A percentile compares a stretch with the other conserved stretches of the same genome.
phyloP scores from a whole-genome alignment of 192 early-diverging fungal genomes.

The Umbelopsis vinacea region DNA sequence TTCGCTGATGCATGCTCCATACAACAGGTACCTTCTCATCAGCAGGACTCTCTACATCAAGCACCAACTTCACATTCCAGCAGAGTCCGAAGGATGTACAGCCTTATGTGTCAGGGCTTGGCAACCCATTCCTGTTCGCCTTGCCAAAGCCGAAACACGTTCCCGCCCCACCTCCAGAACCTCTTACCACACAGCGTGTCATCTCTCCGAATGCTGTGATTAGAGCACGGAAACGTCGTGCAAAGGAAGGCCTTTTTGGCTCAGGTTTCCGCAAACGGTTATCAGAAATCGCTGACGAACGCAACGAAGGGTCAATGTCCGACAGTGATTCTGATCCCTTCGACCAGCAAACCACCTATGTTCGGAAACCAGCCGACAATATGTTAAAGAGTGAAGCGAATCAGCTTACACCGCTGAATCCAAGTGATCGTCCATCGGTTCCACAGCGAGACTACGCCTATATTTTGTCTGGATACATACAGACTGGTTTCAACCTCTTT shows the following conservation, averaged over 20 bases:
- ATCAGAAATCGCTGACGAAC: background rate
- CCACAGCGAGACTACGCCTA: constrained; percentile 8
- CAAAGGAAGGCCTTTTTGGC: constrained; percentile 5
- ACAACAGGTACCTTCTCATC: constrained; percentile 7
- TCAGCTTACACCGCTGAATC: background rate
- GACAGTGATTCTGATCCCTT: constrained; percentile 1
- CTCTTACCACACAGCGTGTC: background rate
- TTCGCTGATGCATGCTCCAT: background rate
- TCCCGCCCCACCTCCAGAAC: background rate
- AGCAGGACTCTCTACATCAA: constrained; percentile 3
- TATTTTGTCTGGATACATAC: constrained; percentile 14
- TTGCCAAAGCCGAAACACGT: background rate
- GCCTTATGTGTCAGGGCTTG: constrained; percentile 11
- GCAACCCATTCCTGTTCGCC: constrained; percentile 4
- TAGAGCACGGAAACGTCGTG: constrained; percentile 12
- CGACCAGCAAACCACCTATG: background rate
- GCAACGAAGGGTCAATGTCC: background rate
- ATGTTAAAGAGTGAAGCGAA: background rate
- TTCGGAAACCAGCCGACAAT: background rate
- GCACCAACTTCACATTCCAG: background rate
- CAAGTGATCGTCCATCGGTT: background rate
- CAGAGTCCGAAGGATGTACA: constrained; percentile 1
- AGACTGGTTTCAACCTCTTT: constrained; percentile 8
- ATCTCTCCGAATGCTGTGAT: constrained; percentile 8
- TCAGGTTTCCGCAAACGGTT: constrained; percentile 9